These are phyloP conservation scores for Vanderwaltozyma polyspora DNA, from an alignment of 805 yeast species.

Conservation along the genomic window DNA sequence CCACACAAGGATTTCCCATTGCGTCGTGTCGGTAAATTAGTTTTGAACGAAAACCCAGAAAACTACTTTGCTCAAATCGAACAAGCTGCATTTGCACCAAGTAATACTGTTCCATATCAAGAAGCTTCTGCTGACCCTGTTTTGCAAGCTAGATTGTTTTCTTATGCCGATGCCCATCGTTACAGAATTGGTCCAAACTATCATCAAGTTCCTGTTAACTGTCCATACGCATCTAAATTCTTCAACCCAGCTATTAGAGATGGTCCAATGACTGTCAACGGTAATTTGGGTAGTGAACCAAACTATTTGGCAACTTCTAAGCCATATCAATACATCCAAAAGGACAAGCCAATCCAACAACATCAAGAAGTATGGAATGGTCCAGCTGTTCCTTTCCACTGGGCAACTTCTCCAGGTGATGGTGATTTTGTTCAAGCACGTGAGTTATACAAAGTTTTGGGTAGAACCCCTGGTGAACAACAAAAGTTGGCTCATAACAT, in stretches of 20 bases:
- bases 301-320: conserved; percentile 53
- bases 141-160: conserved; percentile 67
- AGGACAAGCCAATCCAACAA: conserved; percentile 34
- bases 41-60: conserved; percentile 70
- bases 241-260: conserved; percentile 72
- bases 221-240: conserved; percentile 51
- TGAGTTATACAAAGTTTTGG: conserved; percentile 66
- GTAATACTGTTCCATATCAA: conserved; percentile 75
- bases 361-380: conserved; percentile 77
- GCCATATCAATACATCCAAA: conserved; percentile 23
- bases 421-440: conserved; percentile 71
- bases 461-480: conserved; percentile 70
- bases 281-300: conserved; percentile 68
- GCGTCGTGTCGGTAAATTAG: conserved; percentile 73
- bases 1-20: conserved; percentile 79
- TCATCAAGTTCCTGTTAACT: conserved; percentile 79
- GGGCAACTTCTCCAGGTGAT: conserved; percentile 55
- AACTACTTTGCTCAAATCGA: conserved; percentile 83
- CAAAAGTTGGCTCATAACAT: conserved; percentile 71
- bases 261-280: conserved; percentile 61
- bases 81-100: conserved; percentile 78
- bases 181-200: conserved; percentile 68
- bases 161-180: conserved; percentile 80
- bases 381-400: conserved; percentile 75
- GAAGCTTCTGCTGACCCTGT: conserved; percentile 81